Conservation (phyloP, 192 early-diverging fungal species). For the Coemansia sp. region DNA sequence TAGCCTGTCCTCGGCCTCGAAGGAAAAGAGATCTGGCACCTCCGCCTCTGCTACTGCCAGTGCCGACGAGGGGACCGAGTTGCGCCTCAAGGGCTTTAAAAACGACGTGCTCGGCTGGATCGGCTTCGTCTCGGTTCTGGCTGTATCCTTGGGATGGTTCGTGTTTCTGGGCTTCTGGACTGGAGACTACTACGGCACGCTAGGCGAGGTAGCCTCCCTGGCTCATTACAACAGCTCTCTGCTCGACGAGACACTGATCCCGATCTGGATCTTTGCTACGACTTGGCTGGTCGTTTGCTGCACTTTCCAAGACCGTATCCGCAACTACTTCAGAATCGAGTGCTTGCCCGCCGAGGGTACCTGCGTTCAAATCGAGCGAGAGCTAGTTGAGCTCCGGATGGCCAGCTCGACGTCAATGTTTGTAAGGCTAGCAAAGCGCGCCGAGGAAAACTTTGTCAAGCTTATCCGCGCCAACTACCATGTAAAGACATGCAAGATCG, state of each 20-base stretch:
- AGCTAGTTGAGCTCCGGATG: constrained; percentile 49
- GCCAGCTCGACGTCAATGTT: constrained; percentile 39
- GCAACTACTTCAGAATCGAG: constrained; percentile 60
- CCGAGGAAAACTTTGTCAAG: constrained; percentile 33
- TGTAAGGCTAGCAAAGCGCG: constrained; percentile 31
- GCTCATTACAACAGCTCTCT: constrained; percentile 57
- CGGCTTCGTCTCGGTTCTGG: constrained; percentile 34
- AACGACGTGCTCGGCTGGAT: constrained; percentile 50
- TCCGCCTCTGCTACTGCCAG: constrained; percentile 8
- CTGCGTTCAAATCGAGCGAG: constrained; percentile 58
- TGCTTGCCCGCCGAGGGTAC: constrained; percentile 47
- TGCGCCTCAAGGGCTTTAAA: constrained; percentile 40
- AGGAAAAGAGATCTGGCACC: constrained; percentile 5
- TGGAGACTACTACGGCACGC: constrained; percentile 59
- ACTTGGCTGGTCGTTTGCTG: constrained; percentile 48
- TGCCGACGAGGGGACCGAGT: constrained; percentile 1
- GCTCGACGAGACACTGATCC: constrained; percentile 47
- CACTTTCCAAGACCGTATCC: constrained; percentile 40
- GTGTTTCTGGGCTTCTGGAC: constrained; percentile 45
- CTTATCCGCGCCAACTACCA: constrained; percentile 48
- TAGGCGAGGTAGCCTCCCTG: constrained; percentile 60
- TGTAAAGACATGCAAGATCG: constrained; percentile 48
- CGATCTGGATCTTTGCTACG: constrained; percentile 56
- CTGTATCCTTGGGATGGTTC: constrained; percentile 44
- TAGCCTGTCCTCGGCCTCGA: constrained; percentile 8